Conservation (phyloP, 257 asterid genomes). For the Scutellaria minor region DNA sequence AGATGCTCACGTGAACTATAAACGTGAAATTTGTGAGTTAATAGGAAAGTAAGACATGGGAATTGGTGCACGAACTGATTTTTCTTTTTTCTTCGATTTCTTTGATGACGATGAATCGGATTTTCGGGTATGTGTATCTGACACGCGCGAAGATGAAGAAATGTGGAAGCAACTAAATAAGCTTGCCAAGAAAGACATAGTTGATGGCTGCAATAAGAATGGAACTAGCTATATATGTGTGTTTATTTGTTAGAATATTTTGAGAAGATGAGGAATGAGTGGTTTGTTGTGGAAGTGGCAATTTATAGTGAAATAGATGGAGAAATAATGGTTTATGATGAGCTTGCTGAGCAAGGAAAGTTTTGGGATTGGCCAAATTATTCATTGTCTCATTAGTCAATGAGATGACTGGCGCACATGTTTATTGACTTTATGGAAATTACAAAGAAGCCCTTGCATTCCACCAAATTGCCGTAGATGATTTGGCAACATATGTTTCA, state of each 20-base stretch:
- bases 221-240: not conserved
- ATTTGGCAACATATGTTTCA: too few species aligned
- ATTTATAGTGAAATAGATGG: not conserved
- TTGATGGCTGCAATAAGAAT: not conserved
- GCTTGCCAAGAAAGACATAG: conserved; percentile 37
- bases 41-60: conserved; percentile 44
- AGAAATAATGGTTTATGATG: not conserved
- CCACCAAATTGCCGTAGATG: too few species aligned
- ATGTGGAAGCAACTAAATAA: conserved; percentile 30
- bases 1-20: conserved; percentile 4
- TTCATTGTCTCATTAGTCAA: too few species aligned
- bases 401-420: too few species aligned
- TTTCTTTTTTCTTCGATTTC: conserved; percentile 21
- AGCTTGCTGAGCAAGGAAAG: conserved; percentile 32
- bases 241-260: not conserved
- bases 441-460: too few species aligned
- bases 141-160: conserved; percentile 30
- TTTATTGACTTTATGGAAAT: too few species aligned
- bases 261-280: not conserved
- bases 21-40: conserved; percentile 39
- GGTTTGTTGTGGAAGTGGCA: too few species aligned
- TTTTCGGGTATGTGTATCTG: conserved; percentile 3
- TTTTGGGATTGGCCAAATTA: conserved; percentile 10
- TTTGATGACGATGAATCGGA: not conserved
- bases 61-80: conserved; percentile 34